Evolutionary conservation across 2,329 filamentous ascomycete genomes (phyloP), one percentile per base, ranked within the genome.

Genomic region (Leptographium flavum): DNA sequence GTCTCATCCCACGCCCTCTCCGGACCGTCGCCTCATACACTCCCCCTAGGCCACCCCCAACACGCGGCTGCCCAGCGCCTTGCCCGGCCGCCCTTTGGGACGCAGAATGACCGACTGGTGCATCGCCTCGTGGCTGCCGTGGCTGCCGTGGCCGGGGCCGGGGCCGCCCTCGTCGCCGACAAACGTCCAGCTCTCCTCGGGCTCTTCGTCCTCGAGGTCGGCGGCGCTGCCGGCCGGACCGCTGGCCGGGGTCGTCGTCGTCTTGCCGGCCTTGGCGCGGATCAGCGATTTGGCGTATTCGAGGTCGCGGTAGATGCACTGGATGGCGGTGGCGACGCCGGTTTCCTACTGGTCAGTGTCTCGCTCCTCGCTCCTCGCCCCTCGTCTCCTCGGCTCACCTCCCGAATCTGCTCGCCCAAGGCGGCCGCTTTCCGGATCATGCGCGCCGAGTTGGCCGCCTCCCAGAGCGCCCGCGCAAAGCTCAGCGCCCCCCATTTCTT

Each of bases 261-360:
- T 67, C 61, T 74, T 75, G 50, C 66, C 67, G 2, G 66, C 63
- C 59, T 75, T 76, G 47, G 68, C 75, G 61, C 83, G 84, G 59
- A 94, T 83, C 38, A 96, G 69, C 15, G 81, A 82, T 61, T 77
- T 84, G 32, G 92, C 88, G 56, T 95, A 95, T 58, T 96, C 92
- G 46, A 96, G 73, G 59, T 96, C 90, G 36, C 92, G 83, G 59
- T 96, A 98, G 46, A 98, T 85, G 49, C 79, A 84, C 61, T 94
- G 85, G 50, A 96, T 92, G 6, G 90, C 92, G 5, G 73, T 83
- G 40, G 82, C 79, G n/a, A 95, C 87, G 31, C 92, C 92, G 52
- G 87, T 79, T 61, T 98, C 90, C 83, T 93, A 50, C 47, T 15
- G 30, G n/a, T n/a, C n/a, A n/a, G n/a, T n/a, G 15, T 2, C n/a